A percentile compares a stretch with the other conserved stretches of the same genome.
phyloP scores from a whole-genome alignment of 78 protist genomes.

The Tieghemostelium lacteum region DNA sequence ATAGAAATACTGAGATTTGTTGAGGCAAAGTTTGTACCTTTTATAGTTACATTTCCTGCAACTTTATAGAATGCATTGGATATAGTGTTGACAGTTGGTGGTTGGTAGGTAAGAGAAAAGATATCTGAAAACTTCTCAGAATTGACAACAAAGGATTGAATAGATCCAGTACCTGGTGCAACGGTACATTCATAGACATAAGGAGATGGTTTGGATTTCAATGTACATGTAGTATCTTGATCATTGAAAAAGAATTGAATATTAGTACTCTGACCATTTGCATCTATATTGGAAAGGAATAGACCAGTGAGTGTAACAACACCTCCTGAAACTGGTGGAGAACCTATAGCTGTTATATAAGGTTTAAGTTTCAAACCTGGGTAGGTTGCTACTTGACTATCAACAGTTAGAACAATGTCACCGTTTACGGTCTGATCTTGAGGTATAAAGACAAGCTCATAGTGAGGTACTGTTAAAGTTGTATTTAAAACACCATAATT shows the following conservation, averaged over 20 bases:
- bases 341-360: neutral
- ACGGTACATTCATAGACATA: neutral
- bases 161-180: neutral
- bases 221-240: neutral
- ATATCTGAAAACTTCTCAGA: neutral
- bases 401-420: neutral
- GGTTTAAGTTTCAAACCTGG: neutral
- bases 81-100: neutral
- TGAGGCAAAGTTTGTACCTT: neutral
- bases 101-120: neutral
- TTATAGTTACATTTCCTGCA: neutral
- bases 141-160: neutral
- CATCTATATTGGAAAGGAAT: neutral
- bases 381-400: neutral
- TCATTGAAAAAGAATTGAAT: neutral
- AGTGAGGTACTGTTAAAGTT: neutral
- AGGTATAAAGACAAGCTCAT: neutral
- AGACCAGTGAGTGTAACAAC: neutral
- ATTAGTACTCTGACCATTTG: too few species aligned
- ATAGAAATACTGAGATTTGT: neutral
- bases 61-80: neutral
- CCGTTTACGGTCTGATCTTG: neutral
- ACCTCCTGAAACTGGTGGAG: neutral
- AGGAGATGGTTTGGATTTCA: neutral
- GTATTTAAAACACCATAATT: neutral